These are phyloP conservation scores for Pythium phragmiticola DNA, from an alignment of 352 stramenopile species.

Conservation along the genomic window DNA sequence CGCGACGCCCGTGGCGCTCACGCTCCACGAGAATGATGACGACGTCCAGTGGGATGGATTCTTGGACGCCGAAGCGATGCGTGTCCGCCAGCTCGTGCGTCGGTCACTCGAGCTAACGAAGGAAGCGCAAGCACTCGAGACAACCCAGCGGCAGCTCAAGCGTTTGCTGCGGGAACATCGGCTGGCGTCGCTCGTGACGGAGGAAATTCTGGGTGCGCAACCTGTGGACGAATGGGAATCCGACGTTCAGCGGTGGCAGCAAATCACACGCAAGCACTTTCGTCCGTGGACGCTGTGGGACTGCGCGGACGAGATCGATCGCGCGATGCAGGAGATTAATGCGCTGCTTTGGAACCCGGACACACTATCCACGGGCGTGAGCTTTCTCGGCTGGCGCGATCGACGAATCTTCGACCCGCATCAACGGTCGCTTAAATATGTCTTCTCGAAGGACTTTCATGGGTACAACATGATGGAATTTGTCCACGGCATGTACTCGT, in stretches of 20 bases:
- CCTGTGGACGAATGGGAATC: neutral
- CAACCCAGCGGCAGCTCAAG: neutral
- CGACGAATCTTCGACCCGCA: neutral
- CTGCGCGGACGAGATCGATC: constrained; percentile 1
- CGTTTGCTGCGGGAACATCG: constrained; percentile 6
- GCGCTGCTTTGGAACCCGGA: neutral
- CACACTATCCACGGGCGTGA: neutral
- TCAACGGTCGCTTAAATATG: neutral
- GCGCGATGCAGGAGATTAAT: neutral
- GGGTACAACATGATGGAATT: constrained; percentile 4
- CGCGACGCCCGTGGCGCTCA: neutral
- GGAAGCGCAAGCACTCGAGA: neutral
- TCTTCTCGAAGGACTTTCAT: neutral
- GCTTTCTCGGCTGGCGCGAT: constrained; percentile 5
- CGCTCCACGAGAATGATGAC: neutral
- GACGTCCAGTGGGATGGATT: neutral
- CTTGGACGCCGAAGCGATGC: neutral
- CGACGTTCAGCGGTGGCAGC: neutral
- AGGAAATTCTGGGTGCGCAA: neutral
- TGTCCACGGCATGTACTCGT: neutral
- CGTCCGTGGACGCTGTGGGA: neutral
- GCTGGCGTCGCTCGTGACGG: neutral
- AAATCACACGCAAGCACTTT: neutral
- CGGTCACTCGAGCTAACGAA: neutral
- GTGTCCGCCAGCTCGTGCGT: neutral